Evolutionary conservation across 257 asterid species (phyloP).

Genomic region (Solanum peruvianum): DNA sequence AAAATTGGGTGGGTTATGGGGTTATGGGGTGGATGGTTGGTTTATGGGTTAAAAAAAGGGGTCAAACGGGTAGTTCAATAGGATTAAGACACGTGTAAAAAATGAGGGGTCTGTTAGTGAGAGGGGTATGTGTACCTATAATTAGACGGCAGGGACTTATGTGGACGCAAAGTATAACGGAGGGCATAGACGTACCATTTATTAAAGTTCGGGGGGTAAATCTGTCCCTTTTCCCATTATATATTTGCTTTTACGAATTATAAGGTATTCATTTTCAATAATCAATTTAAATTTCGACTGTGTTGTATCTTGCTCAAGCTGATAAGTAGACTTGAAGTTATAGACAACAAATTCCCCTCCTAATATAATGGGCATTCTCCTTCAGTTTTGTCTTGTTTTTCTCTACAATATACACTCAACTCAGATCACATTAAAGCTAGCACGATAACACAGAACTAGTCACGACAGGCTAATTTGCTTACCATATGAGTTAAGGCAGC

Average conservation of each 20-base stretch:
- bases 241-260: not conserved
- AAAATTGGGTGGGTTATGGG: too few relatives aligned
- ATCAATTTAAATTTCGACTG: not conserved
- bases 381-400: not conserved
- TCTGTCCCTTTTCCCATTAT: too few relatives aligned
- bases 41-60: too few relatives aligned
- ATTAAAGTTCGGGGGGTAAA: too few relatives aligned
- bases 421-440: not conserved
- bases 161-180: too few relatives aligned
- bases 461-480: not conserved
- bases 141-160: too few relatives aligned
- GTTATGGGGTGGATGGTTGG: too few relatives aligned
- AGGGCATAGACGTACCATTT: too few relatives aligned
- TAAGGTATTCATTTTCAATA: not conserved
- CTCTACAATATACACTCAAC: not conserved
- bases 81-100: too few relatives aligned
- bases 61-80: too few relatives aligned
- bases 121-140: too few relatives aligned
- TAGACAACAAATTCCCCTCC: not conserved
- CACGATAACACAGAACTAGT: not conserved
- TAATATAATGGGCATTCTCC: not conserved
- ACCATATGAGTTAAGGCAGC: conserved; percentile 90
- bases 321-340: not conserved
- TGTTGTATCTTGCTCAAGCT: not conserved
- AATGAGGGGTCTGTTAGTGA: too few relatives aligned